A percentile compares a stretch with the other conserved stretches of the same genome.
phyloP scores from a whole-genome alignment of 108 stramenopile genomes.

The Fragilaria radians region DNA sequence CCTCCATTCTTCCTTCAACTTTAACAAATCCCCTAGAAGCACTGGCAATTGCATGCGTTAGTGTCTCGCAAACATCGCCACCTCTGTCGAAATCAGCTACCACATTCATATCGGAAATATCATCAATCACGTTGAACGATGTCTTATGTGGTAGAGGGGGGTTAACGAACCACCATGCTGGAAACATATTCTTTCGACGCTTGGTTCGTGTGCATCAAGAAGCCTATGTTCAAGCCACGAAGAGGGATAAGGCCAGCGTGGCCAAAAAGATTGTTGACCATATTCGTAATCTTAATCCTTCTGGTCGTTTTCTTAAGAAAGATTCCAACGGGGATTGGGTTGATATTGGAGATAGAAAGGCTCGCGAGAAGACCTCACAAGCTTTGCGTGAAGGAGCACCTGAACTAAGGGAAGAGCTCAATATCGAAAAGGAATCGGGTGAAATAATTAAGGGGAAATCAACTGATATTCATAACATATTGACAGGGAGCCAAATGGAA shows the following conservation, averaged over 20 bases:
- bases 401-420: conserved; percentile 19
- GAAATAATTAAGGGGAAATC: too few species aligned
- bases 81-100: background rate
- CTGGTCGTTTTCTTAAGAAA: conserved; percentile 43
- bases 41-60: background rate
- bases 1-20: background rate
- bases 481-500: too few species aligned
- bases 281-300: conserved; percentile 23
- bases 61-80: too few species aligned
- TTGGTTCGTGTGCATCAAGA: conserved; percentile 10
- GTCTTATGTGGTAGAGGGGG: conserved; percentile 46
- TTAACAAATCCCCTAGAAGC: background rate
- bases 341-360: conserved; percentile 45
- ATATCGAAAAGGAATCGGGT: background rate
- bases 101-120: background rate
- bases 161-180: conserved; percentile 37
- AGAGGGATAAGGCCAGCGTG: conserved; percentile 9
- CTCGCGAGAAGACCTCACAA: conserved; percentile 47
- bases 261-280: conserved; percentile 6
- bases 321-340: conserved; percentile 24
- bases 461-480: too few species aligned
- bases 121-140: conserved; percentile 12
- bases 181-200: conserved; percentile 29
- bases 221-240: conserved; percentile 6
- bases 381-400: conserved; percentile 43